phyloP scores from a whole-genome alignment of 163 green algal species.

The Scenedesmus sp. region DNA sequence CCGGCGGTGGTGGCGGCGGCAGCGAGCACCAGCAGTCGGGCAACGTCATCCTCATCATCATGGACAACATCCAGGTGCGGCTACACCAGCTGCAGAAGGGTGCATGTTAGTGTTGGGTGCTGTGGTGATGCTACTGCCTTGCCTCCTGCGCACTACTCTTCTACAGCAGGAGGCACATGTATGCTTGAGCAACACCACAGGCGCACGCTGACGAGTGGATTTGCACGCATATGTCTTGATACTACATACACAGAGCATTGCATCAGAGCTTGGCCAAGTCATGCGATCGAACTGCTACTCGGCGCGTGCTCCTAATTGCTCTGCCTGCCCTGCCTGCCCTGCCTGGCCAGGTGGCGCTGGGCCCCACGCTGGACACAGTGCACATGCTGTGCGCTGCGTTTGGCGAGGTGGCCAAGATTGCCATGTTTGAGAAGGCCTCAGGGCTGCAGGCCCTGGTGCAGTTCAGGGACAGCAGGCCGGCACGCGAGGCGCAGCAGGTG shows the following conservation, averaged over 20 bases:
- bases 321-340: neutral
- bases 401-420: conserved; percentile 82
- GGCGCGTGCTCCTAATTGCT: neutral
- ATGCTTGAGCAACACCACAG: no score
- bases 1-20: conserved; percentile 13
- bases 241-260: no score
- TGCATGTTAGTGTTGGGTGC: neutral
- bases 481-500: conserved; percentile 22
- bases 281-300: neutral
- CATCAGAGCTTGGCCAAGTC: neutral
- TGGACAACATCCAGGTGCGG: conserved; percentile 72
- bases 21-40: conserved; percentile 10
- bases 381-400: conserved; percentile 76
- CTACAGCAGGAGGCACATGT: no score
- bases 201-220: no score
- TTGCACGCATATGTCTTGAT: no score
- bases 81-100: neutral
- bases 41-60: conserved; percentile 73
- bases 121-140: neutral
- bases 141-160: no score
- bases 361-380: conserved; percentile 68
- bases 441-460: conserved; percentile 68
- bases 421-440: conserved; percentile 76
- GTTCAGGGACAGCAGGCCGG: conserved; percentile 7
- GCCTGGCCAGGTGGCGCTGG: conserved; percentile 12